A percentile compares a stretch with the other conserved stretches of the same genome.
phyloP scores from a whole-genome alignment of 768 basidiomycete genomes.

The Mrakia frigida region DNA sequence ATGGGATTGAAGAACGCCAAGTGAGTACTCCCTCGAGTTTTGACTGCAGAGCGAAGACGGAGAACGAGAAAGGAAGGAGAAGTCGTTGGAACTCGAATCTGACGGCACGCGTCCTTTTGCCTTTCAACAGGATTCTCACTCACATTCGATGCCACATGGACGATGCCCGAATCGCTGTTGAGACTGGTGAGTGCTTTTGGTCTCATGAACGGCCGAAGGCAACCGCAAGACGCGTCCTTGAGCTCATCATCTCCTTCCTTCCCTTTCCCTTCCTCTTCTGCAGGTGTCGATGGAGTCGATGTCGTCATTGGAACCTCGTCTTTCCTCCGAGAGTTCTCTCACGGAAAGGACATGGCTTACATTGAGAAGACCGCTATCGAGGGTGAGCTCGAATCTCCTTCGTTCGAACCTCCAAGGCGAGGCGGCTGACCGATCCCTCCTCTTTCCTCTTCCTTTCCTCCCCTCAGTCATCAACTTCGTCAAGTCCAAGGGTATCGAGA shows the following conservation, averaged over 20 bases:
- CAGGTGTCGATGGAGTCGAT: conserved; percentile 97
- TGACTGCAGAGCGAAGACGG: neutral
- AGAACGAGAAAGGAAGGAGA: neutral
- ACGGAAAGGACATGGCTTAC: conserved; percentile 99
- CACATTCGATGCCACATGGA: conserved; percentile 99
- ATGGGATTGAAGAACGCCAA: conserved; percentile 73
- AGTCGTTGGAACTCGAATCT: neutral
- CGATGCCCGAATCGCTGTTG: conserved; percentile 94
- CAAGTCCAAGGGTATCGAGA: conserved; percentile 99
- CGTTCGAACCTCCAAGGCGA: neutral
- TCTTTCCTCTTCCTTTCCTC: no score
- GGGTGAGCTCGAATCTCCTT: conserved; percentile 12
- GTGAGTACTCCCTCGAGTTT: conserved; percentile 23
- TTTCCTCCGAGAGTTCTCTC: conserved; percentile 98
- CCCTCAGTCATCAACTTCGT: conserved; percentile 82
- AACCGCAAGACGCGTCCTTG: neutral
- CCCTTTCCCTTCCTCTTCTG: neutral
- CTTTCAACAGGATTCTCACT: conserved; percentile 76
- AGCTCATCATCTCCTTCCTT: neutral
- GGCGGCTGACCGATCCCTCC: neutral
- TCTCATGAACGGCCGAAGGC: neutral
- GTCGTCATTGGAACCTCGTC: conserved; percentile 99
- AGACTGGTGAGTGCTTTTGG: conserved; percentile 65
- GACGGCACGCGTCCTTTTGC: neutral
- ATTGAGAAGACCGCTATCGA: conserved; percentile 66